Evolutionary conservation across 805 yeast genomes (phyloP).

Genomic region (Cyberlindnera mrakii): DNA sequence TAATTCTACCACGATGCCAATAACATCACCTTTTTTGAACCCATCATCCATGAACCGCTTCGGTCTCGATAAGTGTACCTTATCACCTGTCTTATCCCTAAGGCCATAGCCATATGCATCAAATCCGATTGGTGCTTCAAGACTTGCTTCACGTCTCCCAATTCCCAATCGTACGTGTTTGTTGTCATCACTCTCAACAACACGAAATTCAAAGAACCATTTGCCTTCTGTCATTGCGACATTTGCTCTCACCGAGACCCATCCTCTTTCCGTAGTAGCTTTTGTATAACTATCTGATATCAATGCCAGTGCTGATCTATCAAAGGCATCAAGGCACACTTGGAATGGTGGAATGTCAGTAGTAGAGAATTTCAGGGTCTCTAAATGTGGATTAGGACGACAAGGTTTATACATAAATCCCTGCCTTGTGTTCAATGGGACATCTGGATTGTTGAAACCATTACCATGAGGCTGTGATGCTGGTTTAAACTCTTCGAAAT

Average conservation of each 20-base stretch:
- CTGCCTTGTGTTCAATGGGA: conserved; percentile 63
- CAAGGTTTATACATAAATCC: conserved; percentile 82
- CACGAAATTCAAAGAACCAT: conserved; percentile 73
- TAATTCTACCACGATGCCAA: conserved; percentile 70
- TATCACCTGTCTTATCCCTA: conserved; percentile 71
- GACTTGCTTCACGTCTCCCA: conserved; percentile 76
- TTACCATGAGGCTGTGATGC: background rate
- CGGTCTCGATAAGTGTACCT: conserved; percentile 71
- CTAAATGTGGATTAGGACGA: conserved; percentile 57
- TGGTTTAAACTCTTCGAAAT: conserved; percentile 15
- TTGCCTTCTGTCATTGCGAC: conserved; percentile 71
- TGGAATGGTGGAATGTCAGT: conserved; percentile 67
- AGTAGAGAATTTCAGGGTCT: conserved; percentile 55
- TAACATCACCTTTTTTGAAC: conserved; percentile 69
- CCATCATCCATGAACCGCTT: conserved; percentile 46
- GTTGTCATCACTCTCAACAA: conserved; percentile 33
- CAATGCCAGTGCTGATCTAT: conserved; percentile 55
- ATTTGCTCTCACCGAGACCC: conserved; percentile 74
- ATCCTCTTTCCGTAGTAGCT: conserved; percentile 64
- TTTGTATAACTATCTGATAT: conserved; percentile 32
- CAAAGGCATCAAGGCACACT: conserved; percentile 58
- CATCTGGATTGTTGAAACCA: conserved; percentile 56
- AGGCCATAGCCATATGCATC: conserved; percentile 93
- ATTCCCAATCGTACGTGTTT: conserved; percentile 78
- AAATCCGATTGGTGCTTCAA: conserved; percentile 94